Conservation (phyloP, 139 green algal species). For the Spirogloea muscicola region DNA sequence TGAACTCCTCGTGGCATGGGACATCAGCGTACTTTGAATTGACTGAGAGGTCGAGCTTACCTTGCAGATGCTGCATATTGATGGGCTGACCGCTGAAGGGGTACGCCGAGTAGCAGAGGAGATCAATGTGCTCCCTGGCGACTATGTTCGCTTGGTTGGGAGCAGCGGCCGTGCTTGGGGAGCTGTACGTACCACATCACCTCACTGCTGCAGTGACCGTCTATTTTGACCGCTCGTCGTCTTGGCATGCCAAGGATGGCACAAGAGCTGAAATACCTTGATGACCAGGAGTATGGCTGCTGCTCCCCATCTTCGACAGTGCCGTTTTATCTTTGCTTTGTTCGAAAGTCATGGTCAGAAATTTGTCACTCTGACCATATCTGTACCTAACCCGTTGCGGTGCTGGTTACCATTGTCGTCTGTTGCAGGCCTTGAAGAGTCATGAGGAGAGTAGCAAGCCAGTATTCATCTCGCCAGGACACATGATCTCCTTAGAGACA, state of each 20-base stretch:
- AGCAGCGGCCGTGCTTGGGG: constrained; percentile 22
- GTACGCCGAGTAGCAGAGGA: constrained; percentile 5
- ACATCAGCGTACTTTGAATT: background rate
- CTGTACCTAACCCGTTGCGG: too few relatives aligned
- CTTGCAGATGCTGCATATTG: constrained; percentile 33
- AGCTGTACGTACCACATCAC: constrained; percentile 19
- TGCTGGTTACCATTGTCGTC: background rate
- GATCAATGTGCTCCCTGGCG: background rate
- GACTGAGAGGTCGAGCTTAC: too few relatives aligned
- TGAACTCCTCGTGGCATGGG: background rate
- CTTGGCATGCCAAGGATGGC: too few relatives aligned
- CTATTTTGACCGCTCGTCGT: too few relatives aligned
- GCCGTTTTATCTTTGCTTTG: too few relatives aligned
- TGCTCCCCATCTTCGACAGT: too few relatives aligned
- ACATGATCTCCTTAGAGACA: constrained; percentile 9
- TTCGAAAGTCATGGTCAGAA: too few relatives aligned
- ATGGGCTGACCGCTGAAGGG: constrained; percentile 27
- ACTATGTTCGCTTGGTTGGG: constrained; percentile 7
- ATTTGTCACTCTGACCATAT: background rate
- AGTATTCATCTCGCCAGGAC: constrained; percentile 41
- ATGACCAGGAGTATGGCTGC: too few relatives aligned
- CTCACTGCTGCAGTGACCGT: too few relatives aligned
- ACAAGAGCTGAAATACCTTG: background rate
- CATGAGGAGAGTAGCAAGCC: constrained; percentile 12
- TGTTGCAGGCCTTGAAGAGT: constrained; percentile 4